phyloP scores from a whole-genome alignment of 495 filamentous ascomycete genomes.

The Chaetomidium leptoderma region DNA sequence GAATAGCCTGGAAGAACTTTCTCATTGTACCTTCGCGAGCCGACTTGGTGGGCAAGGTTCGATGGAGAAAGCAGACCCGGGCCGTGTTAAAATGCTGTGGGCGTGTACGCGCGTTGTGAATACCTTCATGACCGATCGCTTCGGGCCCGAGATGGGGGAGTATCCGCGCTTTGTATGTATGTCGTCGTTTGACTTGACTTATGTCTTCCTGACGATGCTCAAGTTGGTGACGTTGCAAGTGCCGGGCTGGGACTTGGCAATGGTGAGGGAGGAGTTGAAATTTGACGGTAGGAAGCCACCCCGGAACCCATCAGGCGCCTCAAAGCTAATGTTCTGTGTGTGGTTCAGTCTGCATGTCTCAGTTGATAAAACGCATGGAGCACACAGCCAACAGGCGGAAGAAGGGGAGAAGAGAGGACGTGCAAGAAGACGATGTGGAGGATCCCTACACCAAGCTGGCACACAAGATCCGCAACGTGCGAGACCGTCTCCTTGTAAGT shows the following conservation, averaged over 20 bases:
- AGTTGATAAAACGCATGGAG: conserved; percentile 25
- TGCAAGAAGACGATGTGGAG: conserved; percentile 7
- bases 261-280: conserved; percentile 18
- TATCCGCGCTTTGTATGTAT: conserved; percentile 29
- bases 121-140: conserved; percentile 23
- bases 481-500: conserved; percentile 10
- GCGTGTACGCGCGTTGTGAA: conserved; percentile 20
- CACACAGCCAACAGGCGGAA: conserved; percentile 13
- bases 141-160: conserved; percentile 3
- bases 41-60: not conserved
- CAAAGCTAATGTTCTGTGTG: not conserved
- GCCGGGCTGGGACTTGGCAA: conserved; percentile 26
- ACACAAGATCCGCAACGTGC: conserved; percentile 16
- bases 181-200: conserved; percentile 27
- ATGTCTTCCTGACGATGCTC: conserved; percentile 28
- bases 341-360: not conserved
- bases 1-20: conserved; percentile 18
- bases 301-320: not conserved
- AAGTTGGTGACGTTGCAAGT: conserved; percentile 25
- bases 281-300: conserved; percentile 12
- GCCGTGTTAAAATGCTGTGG: conserved; percentile 23
- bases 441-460: conserved; percentile 21
- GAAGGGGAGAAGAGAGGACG: not conserved
- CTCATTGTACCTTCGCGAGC: not conserved
- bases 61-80: not conserved